Base-by-base conservation (phyloP, 176 grass and related monocot genomes). In the barley (Hordeum vulgare) region DNA sequence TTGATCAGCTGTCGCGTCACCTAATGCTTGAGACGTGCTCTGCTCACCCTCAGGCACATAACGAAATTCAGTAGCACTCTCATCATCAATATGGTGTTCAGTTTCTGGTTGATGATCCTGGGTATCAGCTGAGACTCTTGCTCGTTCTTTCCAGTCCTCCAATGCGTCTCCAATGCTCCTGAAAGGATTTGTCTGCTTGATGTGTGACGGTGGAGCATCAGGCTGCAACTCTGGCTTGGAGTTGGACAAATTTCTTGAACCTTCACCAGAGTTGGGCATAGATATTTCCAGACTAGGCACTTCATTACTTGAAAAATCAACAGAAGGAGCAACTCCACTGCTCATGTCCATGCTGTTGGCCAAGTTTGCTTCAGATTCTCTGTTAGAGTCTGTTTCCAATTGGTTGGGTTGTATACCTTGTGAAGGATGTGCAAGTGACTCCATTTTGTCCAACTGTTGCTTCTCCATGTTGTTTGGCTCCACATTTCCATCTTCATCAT, bases 101-200 rank as follows among this genome's bases (percentile, higher is more conserved):
- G 67, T 53, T 42, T 93, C 85, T 44, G 87, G 59, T 81, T 81
- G 89, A 69, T 91, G 49, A 82, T 98, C 90, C 82, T 91, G 86
- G 8, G 87, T 66, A 85, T 98, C 96, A 59, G 77, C 85, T 61
- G 96, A 95, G 26, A 98, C 96, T 85, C 64, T 93, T 87, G 75
- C 92, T 62, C 96, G 83, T 86, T 98, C 90, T 95, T 98, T 95
- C 92, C 92, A 98, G 11, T 98, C 96, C 69, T 93, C 71, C 86
- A 98, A 85, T 65, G 96, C 96, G 85, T 95, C 90, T 34, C 90
- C 92, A 28, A 95, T 88, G 64, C 92, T 91, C 84, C 96, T 95
- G 45, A 95, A 98, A 67, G 96, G 96, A 84, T 98, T 95, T 79
- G 88, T 85, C 82, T 74, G 71, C 40, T 87, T 87, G n/a, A 83